Evolutionary conservation across 352 stramenopile genomes (phyloP), one percentile per base, ranked within the genome.

Genomic region (Globisporangium carolinianum): DNA sequence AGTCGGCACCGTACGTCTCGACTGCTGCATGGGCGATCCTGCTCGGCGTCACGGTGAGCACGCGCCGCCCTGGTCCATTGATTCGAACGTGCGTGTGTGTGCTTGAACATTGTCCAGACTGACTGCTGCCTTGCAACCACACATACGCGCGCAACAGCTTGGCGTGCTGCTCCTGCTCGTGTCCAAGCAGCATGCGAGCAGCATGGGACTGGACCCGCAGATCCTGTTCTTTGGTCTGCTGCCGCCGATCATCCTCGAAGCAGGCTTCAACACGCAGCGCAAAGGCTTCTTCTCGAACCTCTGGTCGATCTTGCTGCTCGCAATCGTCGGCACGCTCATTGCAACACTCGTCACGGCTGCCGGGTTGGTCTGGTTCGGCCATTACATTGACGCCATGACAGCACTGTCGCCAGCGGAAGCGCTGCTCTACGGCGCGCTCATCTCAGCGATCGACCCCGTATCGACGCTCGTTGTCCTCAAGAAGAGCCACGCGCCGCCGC

Each of bases 391-490:
- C 6, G 5, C 72, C 24, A 63, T 71, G 43, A 85, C 83, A 49
- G 47, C 61, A 37, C 67, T 88, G 17, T 73, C 67, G 43, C 66
- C 84, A 17, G 69, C 75, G 8, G 86, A 96, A 57, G 68, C 79
- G 5, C 66, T 94, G 38, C 67, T 87, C 1, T 95, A 92, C 66
- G 83, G 84, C 36, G 71, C 80, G 32, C 69, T 96, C 32, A 86
- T 96, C 57, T 82, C 70, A 35, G 79, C 86, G 4, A 89, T 88
- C 36, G 87, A 96, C 68, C 80, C 87, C 15, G 85, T 96, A 10
- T 77, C 80, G 39, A 90, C 81, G 45, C 61, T 96, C 17, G 68
- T 80, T 2, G 76, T 91, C 14, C 89, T 96, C 67, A 79, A 88
- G 63, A 80, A 77, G 17, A 59, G 60, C 47, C 52, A 63, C 35